Percentiles rank a stretch among this genome's conserved stretches.
Evolutionary conservation across 768 basidiomycete species (phyloP).

Genomic region (Lentinula detonsa): DNA sequence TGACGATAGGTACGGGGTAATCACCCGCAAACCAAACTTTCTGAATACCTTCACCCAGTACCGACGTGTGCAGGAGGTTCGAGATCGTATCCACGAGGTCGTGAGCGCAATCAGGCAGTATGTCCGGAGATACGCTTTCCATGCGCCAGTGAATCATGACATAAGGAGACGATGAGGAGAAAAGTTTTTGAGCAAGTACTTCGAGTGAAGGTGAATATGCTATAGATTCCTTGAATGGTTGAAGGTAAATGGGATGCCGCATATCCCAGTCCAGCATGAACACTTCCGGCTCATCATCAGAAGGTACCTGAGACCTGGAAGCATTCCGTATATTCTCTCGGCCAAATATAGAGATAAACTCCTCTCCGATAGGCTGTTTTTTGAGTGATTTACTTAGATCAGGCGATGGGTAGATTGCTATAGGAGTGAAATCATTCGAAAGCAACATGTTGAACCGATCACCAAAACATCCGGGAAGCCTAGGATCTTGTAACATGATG

Average conservation of each 20-base stretch:
- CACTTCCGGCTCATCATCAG: conserved; percentile 24
- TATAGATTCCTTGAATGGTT: conserved; percentile 17
- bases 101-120: conserved; percentile 42
- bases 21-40: conserved; percentile 56
- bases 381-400: conserved; percentile 6
- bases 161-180: conserved; percentile 28
- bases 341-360: not conserved
- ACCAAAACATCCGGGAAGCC: conserved; percentile 1
- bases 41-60: conserved; percentile 23
- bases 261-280: conserved; percentile 50
- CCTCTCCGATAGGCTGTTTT: conserved; percentile 14
- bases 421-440: not conserved
- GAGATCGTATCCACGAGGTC: conserved; percentile 40
- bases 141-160: conserved; percentile 53
- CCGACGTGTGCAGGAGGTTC: conserved; percentile 21
- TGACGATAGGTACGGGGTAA: conserved; percentile 29
- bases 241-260: conserved; percentile 36
- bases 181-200: conserved; percentile 31
- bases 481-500: not conserved
- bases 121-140: conserved; percentile 38
- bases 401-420: not conserved
- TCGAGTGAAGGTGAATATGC: conserved; percentile 39
- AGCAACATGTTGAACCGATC: not conserved
- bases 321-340: not conserved
- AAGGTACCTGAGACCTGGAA: not conserved